phyloP scores from a whole-genome alignment of 2,329 filamentous ascomycete species.

The Beauveria pseudobassiana region DNA sequence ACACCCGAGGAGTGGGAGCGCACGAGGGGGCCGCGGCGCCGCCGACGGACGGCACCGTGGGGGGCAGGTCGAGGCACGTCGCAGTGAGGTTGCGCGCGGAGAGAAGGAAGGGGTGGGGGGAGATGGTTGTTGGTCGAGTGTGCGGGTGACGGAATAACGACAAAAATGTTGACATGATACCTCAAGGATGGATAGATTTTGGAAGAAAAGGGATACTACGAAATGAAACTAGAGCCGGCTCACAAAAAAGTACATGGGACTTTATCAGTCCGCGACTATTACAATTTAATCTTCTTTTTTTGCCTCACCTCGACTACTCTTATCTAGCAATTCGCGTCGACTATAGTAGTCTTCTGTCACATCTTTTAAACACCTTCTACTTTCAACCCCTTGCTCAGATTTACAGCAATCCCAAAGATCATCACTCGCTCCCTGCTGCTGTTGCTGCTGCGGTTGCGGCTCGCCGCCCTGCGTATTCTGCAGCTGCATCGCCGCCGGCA shows the following conservation, averaged over 20 bases:
- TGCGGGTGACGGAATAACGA: neutral
- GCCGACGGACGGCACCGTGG: constrained; percentile 37
- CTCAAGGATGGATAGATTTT: neutral
- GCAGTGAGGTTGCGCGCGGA: constrained; percentile 6
- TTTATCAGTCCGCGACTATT: neutral
- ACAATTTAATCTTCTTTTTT: neutral
- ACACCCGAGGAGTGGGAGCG: constrained; percentile 85
- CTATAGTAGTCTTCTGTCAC: too few species aligned
- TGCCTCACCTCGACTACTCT: neutral
- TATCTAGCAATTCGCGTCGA: neutral
- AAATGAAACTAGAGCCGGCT: neutral
- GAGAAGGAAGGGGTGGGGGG: neutral
- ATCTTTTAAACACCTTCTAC: neutral
- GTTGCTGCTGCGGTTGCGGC: constrained; percentile 20
- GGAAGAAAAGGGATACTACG: neutral
- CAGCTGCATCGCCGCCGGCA: constrained; percentile 56
- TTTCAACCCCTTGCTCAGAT: constrained; percentile 12
- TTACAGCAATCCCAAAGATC: constrained; percentile 47
- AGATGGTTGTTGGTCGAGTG: neutral
- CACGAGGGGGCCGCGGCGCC: constrained; percentile 37
- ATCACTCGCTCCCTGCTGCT: constrained; percentile 51
- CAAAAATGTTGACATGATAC: neutral
- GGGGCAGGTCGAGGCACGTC: constrained; percentile 32
- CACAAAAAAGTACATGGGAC: neutral
- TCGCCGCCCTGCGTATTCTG: constrained; percentile 26